These are phyloP conservation scores for Pyrus hybrid DNA, from an alignment of 331 rosid genomes.

Conservation along the genomic window DNA sequence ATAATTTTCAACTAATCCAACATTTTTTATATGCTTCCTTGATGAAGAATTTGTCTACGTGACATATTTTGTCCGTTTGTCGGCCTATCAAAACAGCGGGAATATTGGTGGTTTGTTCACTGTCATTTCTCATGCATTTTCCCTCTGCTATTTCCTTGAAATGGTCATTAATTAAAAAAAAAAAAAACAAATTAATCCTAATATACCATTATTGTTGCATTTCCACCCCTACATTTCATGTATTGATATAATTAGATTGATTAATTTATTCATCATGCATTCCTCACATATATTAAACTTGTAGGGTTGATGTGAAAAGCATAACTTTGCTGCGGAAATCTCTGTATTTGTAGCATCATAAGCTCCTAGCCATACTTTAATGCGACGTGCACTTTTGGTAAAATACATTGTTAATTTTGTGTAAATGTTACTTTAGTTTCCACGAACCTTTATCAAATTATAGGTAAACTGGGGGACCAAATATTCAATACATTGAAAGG, in stretches of 20 bases:
- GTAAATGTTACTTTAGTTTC: no score
- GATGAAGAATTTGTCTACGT: slow-evolving; percentile 35
- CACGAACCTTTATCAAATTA: neutral
- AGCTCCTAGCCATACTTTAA: no score
- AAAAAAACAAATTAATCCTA: neutral
- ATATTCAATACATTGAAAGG: neutral
- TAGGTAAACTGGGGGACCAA: neutral
- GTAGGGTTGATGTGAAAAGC: slow-evolving; percentile 5
- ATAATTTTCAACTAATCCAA: slow-evolving; percentile 23
- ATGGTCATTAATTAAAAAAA: neutral
- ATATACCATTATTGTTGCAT: neutral
- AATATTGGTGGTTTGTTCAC: slow-evolving; percentile 50
- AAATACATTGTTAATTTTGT: no score
- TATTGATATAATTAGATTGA: neutral
- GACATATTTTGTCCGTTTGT: slow-evolving; percentile 66
- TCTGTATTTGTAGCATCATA: slow-evolving; percentile 8
- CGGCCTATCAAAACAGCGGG: slow-evolving; percentile 64
- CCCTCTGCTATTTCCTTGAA: slow-evolving; percentile 4
- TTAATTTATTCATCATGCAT: slow-evolving; percentile 1
- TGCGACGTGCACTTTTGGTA: no score
- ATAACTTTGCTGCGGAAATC: neutral
- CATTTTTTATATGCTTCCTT: neutral
- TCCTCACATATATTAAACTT: neutral
- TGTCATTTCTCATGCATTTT: neutral
- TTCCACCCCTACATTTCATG: neutral